Conservation (phyloP, 2,329 filamentous ascomycete genomes). For the Xylaria sp. region DNA sequence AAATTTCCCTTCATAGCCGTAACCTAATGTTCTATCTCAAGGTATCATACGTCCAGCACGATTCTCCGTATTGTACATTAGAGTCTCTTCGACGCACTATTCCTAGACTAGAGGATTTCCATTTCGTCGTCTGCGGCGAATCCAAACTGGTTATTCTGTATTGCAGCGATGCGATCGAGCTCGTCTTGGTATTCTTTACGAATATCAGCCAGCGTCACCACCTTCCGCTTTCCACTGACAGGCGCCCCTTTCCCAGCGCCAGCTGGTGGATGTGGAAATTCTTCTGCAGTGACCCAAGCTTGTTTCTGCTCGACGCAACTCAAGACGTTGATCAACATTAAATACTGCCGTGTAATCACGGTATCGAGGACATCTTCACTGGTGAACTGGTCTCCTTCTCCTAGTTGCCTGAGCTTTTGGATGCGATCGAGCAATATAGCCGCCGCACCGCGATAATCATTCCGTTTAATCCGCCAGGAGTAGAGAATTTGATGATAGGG, state of each 20-base stretch:
- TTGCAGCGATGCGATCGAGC: slow-evolving; percentile 85
- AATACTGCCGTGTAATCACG: slow-evolving; percentile 76
- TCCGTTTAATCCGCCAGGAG: slow-evolving; percentile 84
- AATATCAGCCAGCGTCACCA: slow-evolving; percentile 87
- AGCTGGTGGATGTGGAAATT: slow-evolving; percentile 41
- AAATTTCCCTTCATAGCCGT: slow-evolving; percentile 24
- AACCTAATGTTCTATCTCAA: slow-evolving; percentile 36
- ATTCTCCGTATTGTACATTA: slow-evolving; percentile 42
- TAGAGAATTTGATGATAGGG: slow-evolving; percentile 92
- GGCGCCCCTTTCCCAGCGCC: slow-evolving; percentile 49
- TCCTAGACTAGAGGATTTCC: slow-evolving; percentile 59
- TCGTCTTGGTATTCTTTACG: slow-evolving; percentile 90
- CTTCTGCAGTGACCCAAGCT: slow-evolving; percentile 77
- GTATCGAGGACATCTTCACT: slow-evolving; percentile 69
- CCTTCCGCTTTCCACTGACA: slow-evolving; percentile 67
- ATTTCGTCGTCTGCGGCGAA: slow-evolving; percentile 69
- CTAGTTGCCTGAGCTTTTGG: slow-evolving; percentile 67
- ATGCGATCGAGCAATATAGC: slow-evolving; percentile 71
- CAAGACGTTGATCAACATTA: slow-evolving; percentile 92
- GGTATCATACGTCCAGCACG: slow-evolving; percentile 46
- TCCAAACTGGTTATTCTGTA: slow-evolving; percentile 89
- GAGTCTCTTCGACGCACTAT: slow-evolving; percentile 20
- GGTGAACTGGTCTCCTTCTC: slow-evolving; percentile 66
- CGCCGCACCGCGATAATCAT: slow-evolving; percentile 85
- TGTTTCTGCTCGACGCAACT: slow-evolving; percentile 83